Percentiles rank a stretch among this genome's conserved stretches.
Conservation (phyloP, 306 rosid genomes). For the Rosa chinensis region DNA sequence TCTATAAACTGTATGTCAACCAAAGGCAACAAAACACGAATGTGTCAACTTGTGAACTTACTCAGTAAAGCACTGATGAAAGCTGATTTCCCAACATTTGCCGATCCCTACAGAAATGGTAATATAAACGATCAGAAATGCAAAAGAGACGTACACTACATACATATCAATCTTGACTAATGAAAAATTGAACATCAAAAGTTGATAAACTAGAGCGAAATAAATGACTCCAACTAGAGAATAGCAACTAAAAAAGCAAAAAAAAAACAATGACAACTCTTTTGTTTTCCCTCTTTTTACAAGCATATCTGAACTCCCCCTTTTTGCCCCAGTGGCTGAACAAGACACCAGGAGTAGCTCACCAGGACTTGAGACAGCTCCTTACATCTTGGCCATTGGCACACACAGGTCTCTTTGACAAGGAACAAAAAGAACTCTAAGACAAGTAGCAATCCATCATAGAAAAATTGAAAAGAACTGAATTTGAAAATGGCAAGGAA, state of each 20-base stretch:
- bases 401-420: background rate
- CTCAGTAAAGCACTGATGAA: constrained; percentile 86
- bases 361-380: background rate
- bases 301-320: background rate
- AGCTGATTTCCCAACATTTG: constrained; percentile 98
- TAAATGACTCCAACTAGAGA: constrained; percentile 7
- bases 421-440: too few species aligned
- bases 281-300: background rate
- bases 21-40: background rate
- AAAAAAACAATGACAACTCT: background rate
- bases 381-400: background rate
- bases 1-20: background rate
- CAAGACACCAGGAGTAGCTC: background rate
- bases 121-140: background rate
- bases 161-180: background rate
- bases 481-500: background rate
- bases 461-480: too few species aligned
- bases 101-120: constrained; percentile 62
- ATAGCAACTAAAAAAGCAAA: background rate
- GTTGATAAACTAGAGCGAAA: background rate
- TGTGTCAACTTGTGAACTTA: constrained; percentile 39
- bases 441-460: too few species aligned
- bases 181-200: background rate
- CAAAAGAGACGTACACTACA: background rate
- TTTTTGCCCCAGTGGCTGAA: background rate